phyloP scores from a whole-genome alignment of 192 early-diverging fungal genomes.

The Chytriomyces sp. region DNA sequence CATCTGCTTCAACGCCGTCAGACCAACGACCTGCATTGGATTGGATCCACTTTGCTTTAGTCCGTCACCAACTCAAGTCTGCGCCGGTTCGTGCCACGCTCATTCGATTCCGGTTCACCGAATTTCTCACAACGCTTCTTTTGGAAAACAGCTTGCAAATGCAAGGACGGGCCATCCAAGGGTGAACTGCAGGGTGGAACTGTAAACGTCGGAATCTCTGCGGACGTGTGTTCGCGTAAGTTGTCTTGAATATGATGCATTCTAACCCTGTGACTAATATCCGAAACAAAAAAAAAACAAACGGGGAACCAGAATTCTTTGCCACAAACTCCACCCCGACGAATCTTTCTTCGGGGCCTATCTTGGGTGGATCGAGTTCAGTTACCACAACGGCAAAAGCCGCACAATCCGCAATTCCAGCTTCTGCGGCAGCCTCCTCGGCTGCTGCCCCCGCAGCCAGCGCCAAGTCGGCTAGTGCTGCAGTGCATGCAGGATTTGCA shows the following conservation, averaged over 20 bases:
- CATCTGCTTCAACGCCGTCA: not conserved
- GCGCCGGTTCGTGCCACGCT: not conserved
- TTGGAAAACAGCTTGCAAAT: constrained; percentile 3
- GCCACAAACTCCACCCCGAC: constrained; percentile 20
- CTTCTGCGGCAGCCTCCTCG: not conserved
- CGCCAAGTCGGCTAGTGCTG: not conserved
- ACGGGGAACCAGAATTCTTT: constrained; percentile 11
- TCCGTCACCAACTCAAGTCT: not conserved
- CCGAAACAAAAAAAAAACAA: too few relatives aligned
- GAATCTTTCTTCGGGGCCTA: not conserved
- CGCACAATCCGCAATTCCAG: not conserved
- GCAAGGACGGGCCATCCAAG: not conserved
- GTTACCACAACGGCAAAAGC: not conserved
- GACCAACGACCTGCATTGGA: constrained; percentile 13
- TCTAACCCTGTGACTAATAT: not conserved
- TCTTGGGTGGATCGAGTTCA: not conserved
- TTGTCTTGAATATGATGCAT: not conserved
- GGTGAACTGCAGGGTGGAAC: not conserved
- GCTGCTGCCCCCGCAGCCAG: not conserved
- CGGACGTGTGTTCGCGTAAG: not conserved
- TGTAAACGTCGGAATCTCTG: not conserved
- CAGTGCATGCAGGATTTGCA: not conserved
- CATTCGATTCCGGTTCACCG: not conserved
- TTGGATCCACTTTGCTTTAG: constrained; percentile 1
- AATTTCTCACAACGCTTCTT: not conserved